Evolutionary conservation across 352 stramenopile genomes (phyloP), one percentile per base, ranked within the genome.

Genomic region (Phytophthora fragariae): DNA sequence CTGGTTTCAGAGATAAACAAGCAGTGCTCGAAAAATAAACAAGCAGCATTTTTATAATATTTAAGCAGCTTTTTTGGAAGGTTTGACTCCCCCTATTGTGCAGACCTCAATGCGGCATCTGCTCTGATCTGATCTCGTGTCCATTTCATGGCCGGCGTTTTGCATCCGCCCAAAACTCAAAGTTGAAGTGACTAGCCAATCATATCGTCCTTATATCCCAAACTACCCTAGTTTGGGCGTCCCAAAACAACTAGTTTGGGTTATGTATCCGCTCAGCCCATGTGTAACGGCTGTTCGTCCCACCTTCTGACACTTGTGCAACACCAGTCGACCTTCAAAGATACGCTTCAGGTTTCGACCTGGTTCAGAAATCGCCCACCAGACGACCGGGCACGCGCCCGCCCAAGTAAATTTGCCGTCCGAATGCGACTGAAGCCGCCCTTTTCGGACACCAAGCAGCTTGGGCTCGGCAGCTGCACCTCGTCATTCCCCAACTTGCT

Each of bases 401-500:
- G 11, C 29, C 0, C 14, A 21, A 35, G 24, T 21, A 57, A 57
- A 17, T 39, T 46, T 57, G 12, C 58, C 31, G 58, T 57, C 39
- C 57, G 41, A 46, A 6, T 8, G 33, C 1, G 33, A 37, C 33
- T 37, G 33, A 37, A 37, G 33, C 33, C 8, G 33, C 33, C 33
- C 19, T 2, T 15, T 65, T 61, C 66, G 58, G 41, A 68, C 56
- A 61, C 46, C 64, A 65, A 71, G 47, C 10, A 19, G 19, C 3
- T 21, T 3, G 37, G 7, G 4, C 7, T 12, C 29, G 35, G 12
- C 47, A 9, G 5, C 12, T 66, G 33, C 33, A 21, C 15, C 57
- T 14, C 12, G 5, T 57, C 62, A 70, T 63, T 70, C 62, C 31
- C 11, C 31, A 62, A 70, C 24, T 62, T 70, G 33, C 41, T 53